These are phyloP conservation scores for Talaromyces sp. DNA, from an alignment of 2,329 filamentous ascomycete species.

Conservation along the genomic window DNA sequence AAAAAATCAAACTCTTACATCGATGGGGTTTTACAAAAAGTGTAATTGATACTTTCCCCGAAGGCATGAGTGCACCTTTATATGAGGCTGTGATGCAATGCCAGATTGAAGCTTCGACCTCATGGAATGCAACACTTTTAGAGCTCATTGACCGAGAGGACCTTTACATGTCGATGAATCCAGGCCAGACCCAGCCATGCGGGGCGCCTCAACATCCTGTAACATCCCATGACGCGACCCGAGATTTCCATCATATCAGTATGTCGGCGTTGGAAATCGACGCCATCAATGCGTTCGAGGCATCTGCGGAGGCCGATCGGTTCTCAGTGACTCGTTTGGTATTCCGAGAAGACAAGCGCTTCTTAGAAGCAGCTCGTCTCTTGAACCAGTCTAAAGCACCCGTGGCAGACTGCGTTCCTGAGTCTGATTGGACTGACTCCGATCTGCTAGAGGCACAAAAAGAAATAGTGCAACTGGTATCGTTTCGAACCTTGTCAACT, in stretches of 20 bases:
- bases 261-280: constrained; percentile 52
- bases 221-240: constrained; percentile 66
- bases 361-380: constrained; percentile 80
- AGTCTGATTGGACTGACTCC: constrained; percentile 79
- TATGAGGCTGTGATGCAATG: constrained; percentile 83
- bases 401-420: constrained; percentile 72
- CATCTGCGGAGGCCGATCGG: constrained; percentile 80
- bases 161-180: constrained; percentile 67
- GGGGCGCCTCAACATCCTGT: constrained; percentile 39
- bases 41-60: constrained; percentile 80
- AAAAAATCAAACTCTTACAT: constrained; percentile 74
- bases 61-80: constrained; percentile 77
- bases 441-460: constrained; percentile 92
- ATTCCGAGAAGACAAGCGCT: constrained; percentile 87
- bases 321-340: constrained; percentile 81
- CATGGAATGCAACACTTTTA: constrained; percentile 73
- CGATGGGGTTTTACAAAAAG: constrained; percentile 64
- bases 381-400: constrained; percentile 84
- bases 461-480: constrained; percentile 81
- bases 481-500: constrained; percentile 83
- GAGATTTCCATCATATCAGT: constrained; percentile 80
- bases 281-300: constrained; percentile 65
- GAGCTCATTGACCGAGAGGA: constrained; percentile 80
- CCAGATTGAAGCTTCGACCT: constrained; percentile 76
- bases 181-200: constrained; percentile 44